These are phyloP conservation scores for Dictyostelium firmibasis DNA, from an alignment of 78 protist genomes.

Conservation along the genomic window DNA sequence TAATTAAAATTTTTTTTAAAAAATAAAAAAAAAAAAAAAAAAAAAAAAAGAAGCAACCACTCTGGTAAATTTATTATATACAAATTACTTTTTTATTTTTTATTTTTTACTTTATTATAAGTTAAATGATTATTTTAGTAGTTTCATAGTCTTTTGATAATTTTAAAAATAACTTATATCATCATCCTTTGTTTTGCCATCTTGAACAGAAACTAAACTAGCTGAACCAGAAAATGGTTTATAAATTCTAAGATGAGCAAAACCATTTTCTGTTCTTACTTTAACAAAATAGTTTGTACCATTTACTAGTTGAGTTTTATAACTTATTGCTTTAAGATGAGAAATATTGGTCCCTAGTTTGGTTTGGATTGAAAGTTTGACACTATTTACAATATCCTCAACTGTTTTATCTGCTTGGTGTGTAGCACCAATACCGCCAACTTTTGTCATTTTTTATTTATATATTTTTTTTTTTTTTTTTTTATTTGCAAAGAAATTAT, in stretches of 20 bases:
- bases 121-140: no score
- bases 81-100: no score
- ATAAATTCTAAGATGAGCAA: constrained; percentile 19
- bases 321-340: neutral
- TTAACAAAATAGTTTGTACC: constrained; percentile 56
- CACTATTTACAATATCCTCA: neutral
- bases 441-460: neutral
- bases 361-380: neutral
- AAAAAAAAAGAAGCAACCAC: no score
- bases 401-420: neutral
- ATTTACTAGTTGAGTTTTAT: constrained; percentile 8
- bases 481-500: no score
- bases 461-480: no score
- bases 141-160: no score
- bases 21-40: no score
- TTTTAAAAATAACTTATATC: neutral
- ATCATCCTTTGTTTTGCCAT: neutral
- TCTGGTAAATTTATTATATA: no score
- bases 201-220: neutral
- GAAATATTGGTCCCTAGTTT: neutral
- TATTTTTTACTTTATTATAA: no score
- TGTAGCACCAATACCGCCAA: neutral
- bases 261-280: constrained; percentile 13
- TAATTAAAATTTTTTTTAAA: no score
- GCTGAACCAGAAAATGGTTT: neutral